Conservation (phyloP, 495 filamentous ascomycete species). For the Elasticomyces elasticus region DNA sequence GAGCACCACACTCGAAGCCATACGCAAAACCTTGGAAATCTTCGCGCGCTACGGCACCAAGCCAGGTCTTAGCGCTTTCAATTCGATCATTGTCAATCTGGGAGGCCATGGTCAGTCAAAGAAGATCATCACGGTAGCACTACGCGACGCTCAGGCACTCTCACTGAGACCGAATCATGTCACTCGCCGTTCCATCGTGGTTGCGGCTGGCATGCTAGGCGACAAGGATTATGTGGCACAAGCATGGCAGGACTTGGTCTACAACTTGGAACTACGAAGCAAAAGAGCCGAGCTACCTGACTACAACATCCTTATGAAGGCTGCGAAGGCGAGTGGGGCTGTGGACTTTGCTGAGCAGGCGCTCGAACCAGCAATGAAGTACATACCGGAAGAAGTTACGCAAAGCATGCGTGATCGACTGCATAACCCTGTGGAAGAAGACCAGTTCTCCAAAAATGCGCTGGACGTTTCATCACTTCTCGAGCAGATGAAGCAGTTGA, state of each 20-base stretch:
- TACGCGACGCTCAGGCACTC: constrained; percentile 25
- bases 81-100: constrained; percentile 32
- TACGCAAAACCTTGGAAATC: constrained; percentile 18
- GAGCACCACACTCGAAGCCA: constrained; percentile 16
- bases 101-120: constrained; percentile 27
- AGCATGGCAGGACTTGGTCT: constrained; percentile 17
- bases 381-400: background rate
- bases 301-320: constrained; percentile 15
- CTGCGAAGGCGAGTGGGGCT: background rate
- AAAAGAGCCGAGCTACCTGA: constrained; percentile 10
- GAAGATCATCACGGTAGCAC: constrained; percentile 26
- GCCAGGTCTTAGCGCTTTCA: constrained; percentile 27
- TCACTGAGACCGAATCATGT: constrained; percentile 26
- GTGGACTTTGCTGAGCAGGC: constrained; percentile 3
- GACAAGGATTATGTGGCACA: constrained; percentile 24
- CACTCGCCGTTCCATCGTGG: constrained; percentile 29
- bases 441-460: background rate
- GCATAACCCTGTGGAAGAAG: background rate
- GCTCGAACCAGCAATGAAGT: background rate
- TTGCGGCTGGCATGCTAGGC: constrained; percentile 27
- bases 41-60: constrained; percentile 21
- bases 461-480: background rate
- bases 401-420: background rate
- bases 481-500: constrained; percentile 1
- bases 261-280: background rate